phyloP scores from a whole-genome alignment of 2,329 filamentous ascomycete genomes.

The Conoideocrella luteorostrata region DNA sequence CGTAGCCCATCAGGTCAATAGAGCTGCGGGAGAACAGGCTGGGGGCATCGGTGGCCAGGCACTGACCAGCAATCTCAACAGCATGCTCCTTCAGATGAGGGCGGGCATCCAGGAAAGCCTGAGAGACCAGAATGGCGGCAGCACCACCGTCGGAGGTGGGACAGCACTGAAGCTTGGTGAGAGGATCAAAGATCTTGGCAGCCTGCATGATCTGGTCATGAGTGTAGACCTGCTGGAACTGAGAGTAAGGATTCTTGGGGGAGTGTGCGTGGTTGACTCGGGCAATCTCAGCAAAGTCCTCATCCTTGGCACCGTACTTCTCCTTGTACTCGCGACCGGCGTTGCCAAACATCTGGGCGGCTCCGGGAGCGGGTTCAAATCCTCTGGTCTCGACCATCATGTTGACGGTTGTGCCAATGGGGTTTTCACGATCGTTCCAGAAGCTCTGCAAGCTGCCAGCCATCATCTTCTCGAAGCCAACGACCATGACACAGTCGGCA shows the following conservation, averaged over 20 bases:
- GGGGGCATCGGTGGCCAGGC: slow-evolving; percentile 76
- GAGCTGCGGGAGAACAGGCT: slow-evolving; percentile 70
- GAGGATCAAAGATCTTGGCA: slow-evolving; percentile 73
- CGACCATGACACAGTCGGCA: slow-evolving; percentile 81
- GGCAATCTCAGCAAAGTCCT: slow-evolving; percentile 92
- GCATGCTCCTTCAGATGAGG: slow-evolving; percentile 78
- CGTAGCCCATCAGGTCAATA: slow-evolving; percentile 85
- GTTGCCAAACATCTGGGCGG: slow-evolving; percentile 93
- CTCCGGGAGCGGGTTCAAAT: slow-evolving; percentile 72
- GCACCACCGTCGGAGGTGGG: slow-evolving; percentile 91
- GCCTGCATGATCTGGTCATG: slow-evolving; percentile 72
- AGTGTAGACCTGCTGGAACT: slow-evolving; percentile 90
- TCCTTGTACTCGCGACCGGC: slow-evolving; percentile 93
- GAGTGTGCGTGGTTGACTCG: slow-evolving; percentile 91
- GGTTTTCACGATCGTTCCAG: slow-evolving; percentile 81
- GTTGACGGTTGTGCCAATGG: slow-evolving; percentile 61
- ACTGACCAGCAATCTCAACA: slow-evolving; percentile 83
- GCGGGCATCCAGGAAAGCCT: slow-evolving; percentile 78
- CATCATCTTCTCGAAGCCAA: slow-evolving; percentile 98
- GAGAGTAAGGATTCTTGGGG: slow-evolving; percentile 91
- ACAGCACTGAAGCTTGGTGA: slow-evolving; percentile 98
- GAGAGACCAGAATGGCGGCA: slow-evolving; percentile 81
- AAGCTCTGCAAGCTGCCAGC: slow-evolving; percentile 76
- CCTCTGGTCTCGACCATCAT: slow-evolving; percentile 84
- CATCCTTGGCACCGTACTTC: slow-evolving; percentile 76